A percentile compares a stretch with the other conserved stretches of the same genome.
phyloP scores from a whole-genome alignment of 164 flowering plant species.

The Magnolia changhungtana region DNA sequence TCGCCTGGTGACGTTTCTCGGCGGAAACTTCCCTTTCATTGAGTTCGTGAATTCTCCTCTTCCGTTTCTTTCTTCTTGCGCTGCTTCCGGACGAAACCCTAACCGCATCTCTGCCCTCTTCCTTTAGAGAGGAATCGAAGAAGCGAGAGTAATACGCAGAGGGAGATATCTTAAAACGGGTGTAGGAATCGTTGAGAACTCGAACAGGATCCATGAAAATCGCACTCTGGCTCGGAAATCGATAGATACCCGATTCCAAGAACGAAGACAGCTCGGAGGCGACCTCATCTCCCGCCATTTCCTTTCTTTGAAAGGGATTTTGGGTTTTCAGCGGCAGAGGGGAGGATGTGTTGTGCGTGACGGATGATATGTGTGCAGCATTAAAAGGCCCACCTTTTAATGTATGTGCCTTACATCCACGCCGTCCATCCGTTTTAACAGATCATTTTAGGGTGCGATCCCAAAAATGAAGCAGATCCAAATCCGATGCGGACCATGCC shows the following conservation, averaged over 20 bases:
- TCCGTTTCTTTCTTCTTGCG: constrained; percentile 44
- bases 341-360: too few relatives aligned
- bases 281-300: neutral
- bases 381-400: too few relatives aligned
- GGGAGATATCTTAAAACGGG: constrained; percentile 65
- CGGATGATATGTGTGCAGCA: too few relatives aligned
- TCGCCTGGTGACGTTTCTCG: constrained; percentile 74
- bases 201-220: constrained; percentile 83
- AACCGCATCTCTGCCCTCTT: constrained; percentile 3
- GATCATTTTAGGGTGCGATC: too few relatives aligned
- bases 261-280: constrained; percentile 31
- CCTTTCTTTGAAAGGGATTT: neutral
- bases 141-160: constrained; percentile 80
- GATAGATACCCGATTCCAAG: constrained; percentile 54
- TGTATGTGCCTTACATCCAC: too few relatives aligned
- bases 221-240: constrained; percentile 34
- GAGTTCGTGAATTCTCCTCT: constrained; percentile 28
- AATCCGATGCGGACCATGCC: too few relatives aligned
- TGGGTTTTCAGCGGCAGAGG: too few relatives aligned
- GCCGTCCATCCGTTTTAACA: too few relatives aligned
- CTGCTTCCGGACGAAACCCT: constrained; percentile 5
- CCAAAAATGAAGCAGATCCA: too few relatives aligned
- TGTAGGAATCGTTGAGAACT: constrained; percentile 61
- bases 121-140: constrained; percentile 26
- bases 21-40: constrained; percentile 68